Evolutionary conservation across 306 rosid genomes (phyloP), one percentile per base, ranked within the genome.

Genomic region (Casuarina glauca): DNA sequence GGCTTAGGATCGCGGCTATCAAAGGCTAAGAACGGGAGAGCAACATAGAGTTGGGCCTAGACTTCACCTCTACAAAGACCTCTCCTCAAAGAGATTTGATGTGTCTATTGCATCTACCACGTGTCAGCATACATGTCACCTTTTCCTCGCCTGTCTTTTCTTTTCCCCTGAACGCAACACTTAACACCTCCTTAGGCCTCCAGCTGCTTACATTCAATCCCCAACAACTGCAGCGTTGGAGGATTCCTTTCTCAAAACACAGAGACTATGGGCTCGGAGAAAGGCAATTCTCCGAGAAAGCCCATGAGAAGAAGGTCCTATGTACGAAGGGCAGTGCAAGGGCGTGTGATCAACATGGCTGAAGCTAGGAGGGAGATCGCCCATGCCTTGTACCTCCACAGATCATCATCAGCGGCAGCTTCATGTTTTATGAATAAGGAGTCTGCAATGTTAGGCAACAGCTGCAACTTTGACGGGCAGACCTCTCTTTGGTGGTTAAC

Each of bases 81-180:
- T 20, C 26, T 61, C 77, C 62, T 73, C 41, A 19, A 69, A 13
- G 32, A 69, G 58, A 76, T 77, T 80, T 78, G 88, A 89, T 85
- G 91, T 87, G 89, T 87, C 89, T 77, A 75, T 12, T 79, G 80
- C 36, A 74, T 75, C 80, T 71, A 60, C 74, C 53, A 87, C 91
- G 87, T 84, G 90, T 85, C 88, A 72, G 50, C 78, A n/a, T 72
- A 77, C 76, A 88, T 76, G 82, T 72, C 39, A 32, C 71, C 50
- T 68, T 61, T 57, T 76, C 52, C 78, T 78, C 52, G 67, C 82
- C 79, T 75, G 72, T 85, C 80, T 57, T 71, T 63, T 75, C 74
- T 61, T 54, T 43, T 63, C 52, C 10, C 51, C 10, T 46, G 10
- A 46, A 5, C 69, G 26, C 38, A 43, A 53, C 44, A 19, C 1